phyloP scores from a whole-genome alignment of 2,329 filamentous ascomycete genomes.

The Claviceps purpurea region DNA sequence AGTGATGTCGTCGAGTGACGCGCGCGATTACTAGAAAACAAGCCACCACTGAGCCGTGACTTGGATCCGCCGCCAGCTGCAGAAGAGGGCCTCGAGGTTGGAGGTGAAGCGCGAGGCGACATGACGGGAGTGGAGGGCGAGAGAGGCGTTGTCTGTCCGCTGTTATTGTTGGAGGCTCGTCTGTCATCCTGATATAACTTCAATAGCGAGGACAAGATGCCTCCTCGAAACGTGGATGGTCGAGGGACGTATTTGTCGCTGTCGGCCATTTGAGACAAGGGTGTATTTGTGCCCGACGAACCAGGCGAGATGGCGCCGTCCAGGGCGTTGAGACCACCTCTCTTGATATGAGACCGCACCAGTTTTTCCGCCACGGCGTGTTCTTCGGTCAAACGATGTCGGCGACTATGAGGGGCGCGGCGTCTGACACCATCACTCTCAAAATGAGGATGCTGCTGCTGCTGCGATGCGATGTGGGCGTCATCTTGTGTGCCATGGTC shows the following conservation, averaged over 20 bases:
- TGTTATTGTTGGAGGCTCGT: slow-evolving; percentile 20
- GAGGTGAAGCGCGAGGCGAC: slow-evolving; percentile 29
- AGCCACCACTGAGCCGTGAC: slow-evolving; percentile 23
- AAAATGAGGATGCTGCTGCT: not conserved
- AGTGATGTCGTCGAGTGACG: slow-evolving; percentile 29
- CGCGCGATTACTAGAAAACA: slow-evolving; percentile 29
- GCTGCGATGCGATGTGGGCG: slow-evolving; percentile 6
- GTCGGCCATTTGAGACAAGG: slow-evolving; percentile 34
- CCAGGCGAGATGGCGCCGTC: slow-evolving; percentile 16
- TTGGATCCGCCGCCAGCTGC: slow-evolving; percentile 17
- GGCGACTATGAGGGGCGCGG: slow-evolving; percentile 14
- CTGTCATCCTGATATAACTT: slow-evolving; percentile 49
- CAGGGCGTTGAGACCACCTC: slow-evolving; percentile 16
- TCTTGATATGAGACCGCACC: slow-evolving; percentile 20
- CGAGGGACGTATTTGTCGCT: slow-evolving; percentile 45
- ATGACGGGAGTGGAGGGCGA: slow-evolving; percentile 24
- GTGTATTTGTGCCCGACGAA: slow-evolving; percentile 24
- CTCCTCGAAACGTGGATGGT: slow-evolving; percentile 56
- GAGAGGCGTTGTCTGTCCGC: slow-evolving; percentile 28
- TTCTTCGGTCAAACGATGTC: slow-evolving; percentile 9
- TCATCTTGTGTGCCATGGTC: slow-evolving; percentile 9
- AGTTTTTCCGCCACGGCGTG: slow-evolving; percentile 21
- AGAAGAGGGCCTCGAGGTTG: slow-evolving; percentile 27
- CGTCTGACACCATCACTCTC: slow-evolving; percentile 8
- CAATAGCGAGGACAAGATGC: slow-evolving; percentile 59